A percentile compares a stretch with the other conserved stretches of the same genome.
Conservation (phyloP, 176 grass and related monocot species). For the Carex cristatella region DNA sequence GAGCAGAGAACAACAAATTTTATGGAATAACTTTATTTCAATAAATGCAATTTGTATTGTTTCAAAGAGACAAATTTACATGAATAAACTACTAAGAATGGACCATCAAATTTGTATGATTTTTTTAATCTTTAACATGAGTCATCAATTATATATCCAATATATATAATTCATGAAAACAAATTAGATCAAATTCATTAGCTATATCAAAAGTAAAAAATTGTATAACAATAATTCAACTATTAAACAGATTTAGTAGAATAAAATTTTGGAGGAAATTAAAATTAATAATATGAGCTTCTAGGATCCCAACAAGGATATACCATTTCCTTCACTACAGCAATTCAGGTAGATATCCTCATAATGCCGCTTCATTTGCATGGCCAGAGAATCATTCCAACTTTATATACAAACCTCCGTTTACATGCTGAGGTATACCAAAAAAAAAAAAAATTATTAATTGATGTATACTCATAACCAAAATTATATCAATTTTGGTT, state of each 20-base stretch:
- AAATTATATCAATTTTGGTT: no score
- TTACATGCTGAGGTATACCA: no score
- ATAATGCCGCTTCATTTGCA: no score
- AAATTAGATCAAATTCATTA: not conserved
- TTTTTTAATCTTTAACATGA: not conserved
- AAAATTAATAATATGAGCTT: not conserved
- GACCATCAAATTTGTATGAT: not conserved
- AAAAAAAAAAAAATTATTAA: no score
- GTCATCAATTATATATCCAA: not conserved
- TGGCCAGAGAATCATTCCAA: no score
- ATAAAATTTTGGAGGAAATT: not conserved
- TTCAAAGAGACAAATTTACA: not conserved
- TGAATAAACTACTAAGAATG: not conserved
- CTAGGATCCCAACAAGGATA: not conserved
- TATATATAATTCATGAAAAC: not conserved
- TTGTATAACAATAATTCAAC: no score
- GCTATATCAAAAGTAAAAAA: no score
- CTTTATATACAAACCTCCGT: no score
- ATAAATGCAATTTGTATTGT: not conserved
- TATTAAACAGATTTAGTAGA: not conserved
- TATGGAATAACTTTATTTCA: not conserved
- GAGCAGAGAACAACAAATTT: not conserved
- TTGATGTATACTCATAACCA: no score
- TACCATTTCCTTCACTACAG: no score
- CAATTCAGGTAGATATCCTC: no score